Base-by-base conservation (phyloP, 768 basidiomycete species). In the Russula foetens region DNA sequence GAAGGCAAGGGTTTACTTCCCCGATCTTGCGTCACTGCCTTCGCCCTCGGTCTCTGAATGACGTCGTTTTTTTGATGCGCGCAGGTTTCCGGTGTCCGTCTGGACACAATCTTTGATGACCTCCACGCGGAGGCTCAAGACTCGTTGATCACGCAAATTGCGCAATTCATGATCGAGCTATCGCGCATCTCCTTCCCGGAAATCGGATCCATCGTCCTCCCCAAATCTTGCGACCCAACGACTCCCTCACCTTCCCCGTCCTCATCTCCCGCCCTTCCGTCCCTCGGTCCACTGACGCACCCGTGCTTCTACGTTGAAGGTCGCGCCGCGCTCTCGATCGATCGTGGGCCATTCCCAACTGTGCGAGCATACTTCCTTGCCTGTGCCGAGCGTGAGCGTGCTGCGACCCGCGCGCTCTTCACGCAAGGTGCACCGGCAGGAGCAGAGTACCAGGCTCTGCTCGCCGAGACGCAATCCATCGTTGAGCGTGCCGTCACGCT, bases 301-400 rank as follows among this genome's bases (percentile, higher is more conserved):
- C 68, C 69, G 12, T 61, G 68, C 33, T 74, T 72, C 66, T 72
- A 65, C 59, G 58, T 60, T 7, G 70, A 71, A 39, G 73, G 70
- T 5, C 70, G 72, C 26, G 64, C 65, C 2, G 60, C 64, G 21
- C 58, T 74, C 43, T 35, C 68, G n/a, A 59, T 74, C 47, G 70
- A 74, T 51, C 70, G 73, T 9, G 72, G 73, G 1, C 73, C 73
- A 0, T 74, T 71, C 43, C 49, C 49, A 2, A 68, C 65, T 17
- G 67, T 69, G 0, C 62, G 66, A 21, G 72, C 67, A n/a, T 74
- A 74, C 61, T 71, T 71, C 56, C 53, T 63, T 9, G 73, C 73
- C 9, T 74, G 73, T 50, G 70, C 73, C 1, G 73, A 74, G 56
- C 67, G 73, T 17, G 73, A 74, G 57, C 64, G 73, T 28, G 73